Conservation (phyloP, 2,329 filamentous ascomycete species). For the Sclerotinia spermophila region DNA sequence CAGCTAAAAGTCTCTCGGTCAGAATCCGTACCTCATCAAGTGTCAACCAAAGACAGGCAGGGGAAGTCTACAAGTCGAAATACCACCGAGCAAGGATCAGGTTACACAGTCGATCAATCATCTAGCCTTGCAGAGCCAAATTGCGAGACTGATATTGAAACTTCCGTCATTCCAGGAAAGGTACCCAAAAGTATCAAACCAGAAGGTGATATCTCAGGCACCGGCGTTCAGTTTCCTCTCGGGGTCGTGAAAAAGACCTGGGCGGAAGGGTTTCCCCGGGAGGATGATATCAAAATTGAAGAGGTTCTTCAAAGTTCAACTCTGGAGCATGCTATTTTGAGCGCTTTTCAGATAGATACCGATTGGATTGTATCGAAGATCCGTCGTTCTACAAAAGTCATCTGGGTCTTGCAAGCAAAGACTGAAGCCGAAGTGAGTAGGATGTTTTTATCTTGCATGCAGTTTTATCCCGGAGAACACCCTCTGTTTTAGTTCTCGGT, state of each 20-base stretch:
- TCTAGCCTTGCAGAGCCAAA: not conserved
- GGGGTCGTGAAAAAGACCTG: conserved; percentile 82
- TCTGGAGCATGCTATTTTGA: conserved; percentile 74
- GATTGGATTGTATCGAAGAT: conserved; percentile 55
- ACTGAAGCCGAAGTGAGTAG: conserved; percentile 49
- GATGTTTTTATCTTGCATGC: not conserved
- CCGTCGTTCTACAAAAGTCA: conserved; percentile 57
- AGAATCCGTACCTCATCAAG: not conserved
- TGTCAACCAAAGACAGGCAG: not conserved
- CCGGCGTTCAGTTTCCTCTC: conserved; percentile 35
- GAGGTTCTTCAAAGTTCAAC: conserved; percentile 74
- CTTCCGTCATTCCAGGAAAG: not conserved
- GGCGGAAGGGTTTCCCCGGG: conserved; percentile 59
- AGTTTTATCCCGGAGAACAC: not conserved
- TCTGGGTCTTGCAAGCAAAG: conserved; percentile 55
- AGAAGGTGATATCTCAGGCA: conserved; percentile 6
- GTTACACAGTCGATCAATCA: not conserved
- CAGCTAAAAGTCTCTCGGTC: conserved; percentile 11
- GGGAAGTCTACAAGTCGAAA: not conserved
- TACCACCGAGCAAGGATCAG: not conserved
- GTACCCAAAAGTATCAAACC: not conserved
- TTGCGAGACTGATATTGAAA: not conserved
- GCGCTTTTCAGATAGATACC: conserved; percentile 82
- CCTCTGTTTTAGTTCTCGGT: not conserved
- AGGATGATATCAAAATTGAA: conserved; percentile 80